These are phyloP conservation scores for Stentor coeruleus DNA, from an alignment of 73 alveolate genomes.

Conservation along the genomic window DNA sequence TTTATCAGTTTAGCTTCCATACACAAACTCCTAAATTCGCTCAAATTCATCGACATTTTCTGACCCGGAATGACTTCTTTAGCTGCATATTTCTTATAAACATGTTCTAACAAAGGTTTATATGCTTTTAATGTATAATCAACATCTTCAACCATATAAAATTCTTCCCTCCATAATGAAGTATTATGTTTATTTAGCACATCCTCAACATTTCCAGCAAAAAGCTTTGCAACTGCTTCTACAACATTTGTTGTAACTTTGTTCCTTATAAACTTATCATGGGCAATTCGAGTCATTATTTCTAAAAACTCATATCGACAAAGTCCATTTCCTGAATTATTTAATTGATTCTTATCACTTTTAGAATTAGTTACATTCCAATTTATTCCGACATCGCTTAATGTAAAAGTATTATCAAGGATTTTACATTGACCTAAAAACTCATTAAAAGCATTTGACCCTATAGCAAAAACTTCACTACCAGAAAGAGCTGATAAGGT, in stretches of 20 bases:
- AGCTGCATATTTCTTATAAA: conserved; percentile 44
- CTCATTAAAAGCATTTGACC: conserved; percentile 30
- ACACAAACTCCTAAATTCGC: conserved; percentile 66
- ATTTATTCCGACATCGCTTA: conserved; percentile 44
- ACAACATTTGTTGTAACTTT: conserved; percentile 26
- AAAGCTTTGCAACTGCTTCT: not conserved
- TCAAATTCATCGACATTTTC: conserved; percentile 48
- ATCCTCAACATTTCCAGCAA: not conserved
- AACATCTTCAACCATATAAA: conserved; percentile 16
- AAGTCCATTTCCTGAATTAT: conserved; percentile 43
- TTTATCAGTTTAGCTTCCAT: conserved; percentile 55
- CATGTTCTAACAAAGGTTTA: conserved; percentile 19
- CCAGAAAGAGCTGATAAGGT: conserved; percentile 33
- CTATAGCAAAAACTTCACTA: conserved; percentile 32
- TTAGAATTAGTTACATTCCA: conserved; percentile 37
- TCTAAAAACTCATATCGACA: conserved; percentile 49
- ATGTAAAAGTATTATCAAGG: conserved; percentile 32
- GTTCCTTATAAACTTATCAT: conserved; percentile 42
- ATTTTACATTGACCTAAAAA: conserved; percentile 26
- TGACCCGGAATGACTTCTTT: conserved; percentile 48
- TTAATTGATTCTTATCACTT: conserved; percentile 29
- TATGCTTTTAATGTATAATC: conserved; percentile 31
- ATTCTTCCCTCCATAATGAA: conserved; percentile 7
- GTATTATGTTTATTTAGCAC: conserved; percentile 8
- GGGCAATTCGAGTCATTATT: conserved; percentile 48